These are phyloP conservation scores for Rhinocladiella similis DNA, from an alignment of 2,329 filamentous ascomycete species.

Conservation along the genomic window DNA sequence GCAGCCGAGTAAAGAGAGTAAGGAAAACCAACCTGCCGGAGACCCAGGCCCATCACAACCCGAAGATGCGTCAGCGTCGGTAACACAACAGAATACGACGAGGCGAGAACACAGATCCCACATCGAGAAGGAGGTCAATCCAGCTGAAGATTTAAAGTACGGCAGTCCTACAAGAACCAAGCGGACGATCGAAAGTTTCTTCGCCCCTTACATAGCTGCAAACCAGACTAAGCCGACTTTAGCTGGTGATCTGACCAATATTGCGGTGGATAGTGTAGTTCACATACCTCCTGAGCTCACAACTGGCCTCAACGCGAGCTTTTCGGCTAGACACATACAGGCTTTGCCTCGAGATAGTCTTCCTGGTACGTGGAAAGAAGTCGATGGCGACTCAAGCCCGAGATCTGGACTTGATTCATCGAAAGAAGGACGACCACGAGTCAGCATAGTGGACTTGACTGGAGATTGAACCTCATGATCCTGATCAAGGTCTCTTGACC, in stretches of 20 bases:
- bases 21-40: not conserved
- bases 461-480: constrained; percentile 7
- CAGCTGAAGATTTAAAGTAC: not conserved
- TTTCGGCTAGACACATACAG: constrained; percentile 22
- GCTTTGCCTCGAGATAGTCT: constrained; percentile 36
- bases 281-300: constrained; percentile 4
- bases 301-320: constrained; percentile 4
- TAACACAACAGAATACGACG: not conserved
- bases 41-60: not conserved
- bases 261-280: not conserved
- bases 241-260: not conserved
- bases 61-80: not conserved
- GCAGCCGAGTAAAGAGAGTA: not conserved
- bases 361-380: constrained; percentile 36
- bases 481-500: constrained; percentile 26
- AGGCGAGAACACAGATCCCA: constrained; percentile 3
- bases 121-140: not conserved
- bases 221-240: constrained; percentile 1
- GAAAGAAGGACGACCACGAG: constrained; percentile 9
- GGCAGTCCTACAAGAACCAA: not conserved
- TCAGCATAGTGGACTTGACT: constrained; percentile 29
- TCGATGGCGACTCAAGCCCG: constrained; percentile 23
- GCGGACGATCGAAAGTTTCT: constrained; percentile 20
- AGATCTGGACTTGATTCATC: not conserved
- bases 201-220: constrained; percentile 13